Evolutionary conservation across 164 flowering plant genomes (phyloP), one percentile per base, ranked within the genome.

Genomic region (Magnolia officinalis): DNA sequence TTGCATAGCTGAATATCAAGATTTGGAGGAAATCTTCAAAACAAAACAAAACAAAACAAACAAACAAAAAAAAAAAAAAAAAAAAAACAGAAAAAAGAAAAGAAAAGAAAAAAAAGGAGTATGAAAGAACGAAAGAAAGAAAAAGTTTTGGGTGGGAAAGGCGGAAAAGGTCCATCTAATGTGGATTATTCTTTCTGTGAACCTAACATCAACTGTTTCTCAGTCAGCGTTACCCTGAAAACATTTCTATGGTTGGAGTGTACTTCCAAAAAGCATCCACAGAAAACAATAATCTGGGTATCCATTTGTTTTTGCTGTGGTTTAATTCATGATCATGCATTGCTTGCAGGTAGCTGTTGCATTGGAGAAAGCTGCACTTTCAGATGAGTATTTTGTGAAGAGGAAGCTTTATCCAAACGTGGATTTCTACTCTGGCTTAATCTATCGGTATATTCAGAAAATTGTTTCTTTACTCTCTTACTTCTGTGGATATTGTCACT

Each of bases 321-420:
- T 31, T 24, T 68, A 14, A 68, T 70, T 8, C n/a, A 20, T 70
- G 4, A 70, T 49, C 18, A 23, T 49, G 20, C 24, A 50, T 10
- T 70, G 58, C 75, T 80, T 81, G 63, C 85, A 96, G 98, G 96
- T 96, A 49, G 99, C 99, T 79, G 88, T 96, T 84, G 99, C 99
- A 77, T 85, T 94, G 86, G 99, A 96, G 88, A 93, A 93, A 85
- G 98, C 98, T 81, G 99, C 98, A 45, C 81, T 96, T 1, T 92
- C 99, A 65, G 99, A 96, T 81, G 96, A 93, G 18, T 96, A 90
- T 74, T 96, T 96, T 86, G 85, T 93, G 69, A 91, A 92, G 86
- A 87, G 99, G 88, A 94, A 93, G 87, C 85, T 96, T 50, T 94
- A 96, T 81, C 99, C 99, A 19, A 96, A 96, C 84, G 99, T 96